Evolutionary conservation across 2,329 filamentous ascomycete species (phyloP), one percentile per base, ranked within the genome.

Genomic region (Scedosporium dehoogii): DNA sequence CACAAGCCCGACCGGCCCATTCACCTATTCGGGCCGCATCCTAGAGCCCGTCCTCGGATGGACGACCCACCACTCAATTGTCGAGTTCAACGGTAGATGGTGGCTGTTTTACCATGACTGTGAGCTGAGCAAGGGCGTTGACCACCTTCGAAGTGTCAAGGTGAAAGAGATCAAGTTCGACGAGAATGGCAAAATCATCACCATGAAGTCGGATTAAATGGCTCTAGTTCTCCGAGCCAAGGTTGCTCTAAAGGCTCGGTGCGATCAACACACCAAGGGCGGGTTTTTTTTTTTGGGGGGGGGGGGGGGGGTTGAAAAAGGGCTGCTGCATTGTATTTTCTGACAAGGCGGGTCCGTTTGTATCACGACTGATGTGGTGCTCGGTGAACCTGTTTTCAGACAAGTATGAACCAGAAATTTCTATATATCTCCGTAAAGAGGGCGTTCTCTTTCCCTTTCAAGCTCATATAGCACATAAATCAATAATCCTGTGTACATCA

Each of bases 51-150:
- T 92, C 4, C 73, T 89, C 27, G 89, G 89, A 1, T 92, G 89
- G 89, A 92, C 89, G 53, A 92, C 89, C 62, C 89, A 92, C 74
- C 89, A 92, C 72, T 89, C 85, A 3, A 87, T 92, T 67, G 87
- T 87, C 9, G 87, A 91, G 77, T 90, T 89, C 69, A 72, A 84
- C 73, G 86, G 82, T 3, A 82, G 80, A 66, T 91, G 88, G 84
- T 92, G 84, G 73, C 71, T 92, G 63, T 92, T 92, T 72, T 85
- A 91, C 71, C 89, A 92, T 70, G 89, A 92, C 74, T 85, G 85
- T 64, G 83, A 85, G 70, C 71, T 91, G 62, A 89, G 85, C 61
- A 78, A 80, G 16, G 88, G 88, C 0, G 83, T 89, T 60, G 84
- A 87, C 69, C 89, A 92, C 71, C 70, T 92, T 73, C 76, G 89